Percentiles rank a stretch among this genome's conserved stretches.
Evolutionary conservation across 1,284 basidiomycete species (phyloP).

Genomic region (Puccinia triticina): DNA sequence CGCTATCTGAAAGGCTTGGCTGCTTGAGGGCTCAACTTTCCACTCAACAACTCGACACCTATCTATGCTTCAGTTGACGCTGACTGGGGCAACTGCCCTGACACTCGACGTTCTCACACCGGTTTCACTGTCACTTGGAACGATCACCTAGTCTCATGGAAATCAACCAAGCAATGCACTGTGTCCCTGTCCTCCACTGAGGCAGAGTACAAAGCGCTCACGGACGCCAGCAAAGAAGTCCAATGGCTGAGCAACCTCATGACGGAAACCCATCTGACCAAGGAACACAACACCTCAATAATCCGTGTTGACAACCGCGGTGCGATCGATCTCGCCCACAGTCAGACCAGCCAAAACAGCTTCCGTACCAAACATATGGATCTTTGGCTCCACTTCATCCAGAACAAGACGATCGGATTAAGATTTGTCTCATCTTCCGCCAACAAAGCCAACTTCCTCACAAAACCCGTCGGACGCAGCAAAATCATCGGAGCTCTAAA

Average conservation of each 20-base stretch:
- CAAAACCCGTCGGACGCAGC: background rate
- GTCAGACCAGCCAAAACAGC: background rate
- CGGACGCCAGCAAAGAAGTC: background rate
- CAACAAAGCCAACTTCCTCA: background rate
- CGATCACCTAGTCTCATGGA: background rate
- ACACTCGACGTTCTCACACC: background rate
- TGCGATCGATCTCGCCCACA: background rate
- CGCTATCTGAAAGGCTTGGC: background rate
- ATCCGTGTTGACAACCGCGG: background rate
- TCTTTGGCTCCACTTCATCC: background rate
- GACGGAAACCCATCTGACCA: background rate
- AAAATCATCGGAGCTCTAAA: no score
- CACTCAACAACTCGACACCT: no score
- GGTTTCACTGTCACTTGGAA: background rate
- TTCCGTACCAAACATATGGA: background rate
- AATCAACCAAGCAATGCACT: background rate
- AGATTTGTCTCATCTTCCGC: background rate
- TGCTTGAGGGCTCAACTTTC: background rate
- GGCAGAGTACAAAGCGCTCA: background rate
- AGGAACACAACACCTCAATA: background rate
- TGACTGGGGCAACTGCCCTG: conserved; percentile 5
- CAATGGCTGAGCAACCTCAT: background rate
- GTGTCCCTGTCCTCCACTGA: background rate
- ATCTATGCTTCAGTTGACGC: background rate
- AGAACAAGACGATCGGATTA: background rate